Percentiles rank a stretch among this genome's conserved stretches.
Evolutionary conservation across 1,284 basidiomycete species (phyloP).

Genomic region (Apiotrichum laibachii): DNA sequence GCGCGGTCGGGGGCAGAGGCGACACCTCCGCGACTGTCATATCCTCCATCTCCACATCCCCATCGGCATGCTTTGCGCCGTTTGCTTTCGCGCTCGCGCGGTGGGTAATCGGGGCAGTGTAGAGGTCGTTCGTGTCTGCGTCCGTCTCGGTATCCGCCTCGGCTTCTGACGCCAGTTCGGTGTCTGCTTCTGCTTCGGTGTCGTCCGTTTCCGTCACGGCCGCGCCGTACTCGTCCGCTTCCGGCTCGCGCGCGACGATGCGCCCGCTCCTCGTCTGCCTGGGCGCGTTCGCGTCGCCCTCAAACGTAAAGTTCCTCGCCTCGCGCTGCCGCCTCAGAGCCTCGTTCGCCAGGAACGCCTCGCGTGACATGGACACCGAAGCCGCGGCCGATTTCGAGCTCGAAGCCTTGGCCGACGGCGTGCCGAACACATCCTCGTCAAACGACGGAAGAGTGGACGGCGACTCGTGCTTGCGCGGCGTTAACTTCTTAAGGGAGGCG

Average conservation of each 20-base stretch:
- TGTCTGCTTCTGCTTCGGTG: slow-evolving; percentile 5
- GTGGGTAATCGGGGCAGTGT: too few species aligned
- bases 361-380: slow-evolving; percentile 8
- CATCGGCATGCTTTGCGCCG: neutral
- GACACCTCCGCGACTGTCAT: neutral
- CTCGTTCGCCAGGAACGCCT: slow-evolving; percentile 47
- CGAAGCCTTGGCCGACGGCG: neutral
- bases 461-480: neutral
- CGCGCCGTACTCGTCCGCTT: slow-evolving; percentile 29
- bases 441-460: slow-evolving; percentile 12
- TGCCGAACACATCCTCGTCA: slow-evolving; percentile 22
- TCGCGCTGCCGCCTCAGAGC: slow-evolving; percentile 38
- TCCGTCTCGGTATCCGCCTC: neutral
- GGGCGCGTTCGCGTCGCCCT: slow-evolving; percentile 45
- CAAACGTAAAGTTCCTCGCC: slow-evolving; percentile 48
- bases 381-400: neutral
- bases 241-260: slow-evolving; percentile 23
- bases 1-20: slow-evolving; percentile 20
- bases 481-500: neutral
- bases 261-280: slow-evolving; percentile 43
- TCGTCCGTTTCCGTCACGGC: slow-evolving; percentile 14
- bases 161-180: neutral
- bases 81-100: too few species aligned
- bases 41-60: slow-evolving; percentile 1
- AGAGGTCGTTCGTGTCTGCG: neutral